A percentile compares a stretch with the other conserved stretches of the same genome.
Evolutionary conservation across 2,329 filamentous ascomycete genomes (phyloP).

Genomic region (Pseudogymnoascus sp.): DNA sequence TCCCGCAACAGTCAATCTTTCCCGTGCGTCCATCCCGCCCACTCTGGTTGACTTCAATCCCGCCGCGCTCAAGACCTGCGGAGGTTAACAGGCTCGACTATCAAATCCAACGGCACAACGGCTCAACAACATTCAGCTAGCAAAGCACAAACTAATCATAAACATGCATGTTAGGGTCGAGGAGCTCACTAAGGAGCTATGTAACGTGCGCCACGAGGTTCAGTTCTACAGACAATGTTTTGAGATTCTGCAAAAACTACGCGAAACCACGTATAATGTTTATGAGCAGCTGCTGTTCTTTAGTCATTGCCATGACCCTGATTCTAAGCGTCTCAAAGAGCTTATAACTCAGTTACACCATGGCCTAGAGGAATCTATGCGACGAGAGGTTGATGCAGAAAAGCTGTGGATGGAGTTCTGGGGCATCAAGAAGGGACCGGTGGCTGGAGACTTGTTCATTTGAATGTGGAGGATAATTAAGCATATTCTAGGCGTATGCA

Average conservation of each 20-base stretch:
- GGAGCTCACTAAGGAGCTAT: conserved; percentile 16
- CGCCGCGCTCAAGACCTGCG: not conserved
- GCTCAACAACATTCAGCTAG: conserved; percentile 14
- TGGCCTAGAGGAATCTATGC: conserved; percentile 14
- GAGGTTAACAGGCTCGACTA: conserved; percentile 15
- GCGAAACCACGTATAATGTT: conserved; percentile 15
- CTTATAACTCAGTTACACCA: conserved; percentile 14
- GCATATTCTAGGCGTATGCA: not conserved
- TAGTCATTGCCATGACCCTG: conserved; percentile 10
- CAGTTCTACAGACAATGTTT: conserved; percentile 17
- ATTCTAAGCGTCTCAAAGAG: conserved; percentile 10
- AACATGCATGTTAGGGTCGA: conserved; percentile 12
- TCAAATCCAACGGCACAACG: conserved; percentile 13
- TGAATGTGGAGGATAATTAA: not conserved
- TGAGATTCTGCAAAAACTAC: conserved; percentile 15
- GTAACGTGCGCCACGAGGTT: conserved; percentile 15
- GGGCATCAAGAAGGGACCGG: conserved; percentile 10
- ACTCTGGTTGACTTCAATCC: conserved; percentile 8
- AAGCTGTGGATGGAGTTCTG: conserved; percentile 16
- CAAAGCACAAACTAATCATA: conserved; percentile 12
- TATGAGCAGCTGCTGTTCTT: conserved; percentile 16
- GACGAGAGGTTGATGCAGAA: conserved; percentile 13
- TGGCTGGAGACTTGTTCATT: conserved; percentile 10
- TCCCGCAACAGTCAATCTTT: not conserved
- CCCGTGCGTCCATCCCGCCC: not conserved